phyloP scores from a whole-genome alignment of 371 early-diverging fungal species.

The Choanephora cucurbitarum region DNA sequence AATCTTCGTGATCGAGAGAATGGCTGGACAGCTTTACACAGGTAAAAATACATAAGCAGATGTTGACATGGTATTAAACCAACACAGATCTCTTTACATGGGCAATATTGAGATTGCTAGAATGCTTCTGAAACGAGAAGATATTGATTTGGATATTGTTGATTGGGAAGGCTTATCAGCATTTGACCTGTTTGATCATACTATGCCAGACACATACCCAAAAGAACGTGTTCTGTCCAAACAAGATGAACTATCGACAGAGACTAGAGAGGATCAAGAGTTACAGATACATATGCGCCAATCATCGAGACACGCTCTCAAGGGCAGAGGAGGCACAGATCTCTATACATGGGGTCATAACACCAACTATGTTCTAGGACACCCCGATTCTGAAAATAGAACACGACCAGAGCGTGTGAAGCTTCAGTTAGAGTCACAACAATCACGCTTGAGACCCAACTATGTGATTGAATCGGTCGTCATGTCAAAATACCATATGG shows the following conservation, averaged over 20 bases:
- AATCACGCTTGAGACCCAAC: constrained; percentile 24
- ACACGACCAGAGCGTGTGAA: constrained; percentile 66
- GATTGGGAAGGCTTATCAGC: constrained; percentile 39
- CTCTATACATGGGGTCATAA: constrained; percentile 82
- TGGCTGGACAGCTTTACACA: constrained; percentile 76
- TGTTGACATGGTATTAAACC: background rate
- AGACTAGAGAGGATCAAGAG: background rate
- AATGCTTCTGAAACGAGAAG: constrained; percentile 51
- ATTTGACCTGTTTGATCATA: constrained; percentile 31
- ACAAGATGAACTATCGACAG: background rate
- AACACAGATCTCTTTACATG: constrained; percentile 57
- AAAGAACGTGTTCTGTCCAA: constrained; percentile 3
- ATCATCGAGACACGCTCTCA: background rate
- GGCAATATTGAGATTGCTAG: constrained; percentile 67
- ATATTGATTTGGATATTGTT: constrained; percentile 48
- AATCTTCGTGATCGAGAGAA: constrained; percentile 69
- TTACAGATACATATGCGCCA: background rate
- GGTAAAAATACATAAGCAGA: constrained; percentile 28
- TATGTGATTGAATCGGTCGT: constrained; percentile 40
- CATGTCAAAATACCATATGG: constrained; percentile 77
- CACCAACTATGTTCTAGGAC: constrained; percentile 70
- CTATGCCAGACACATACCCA: constrained; percentile 17
- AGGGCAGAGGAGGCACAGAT: constrained; percentile 47
- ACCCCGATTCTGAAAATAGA: constrained; percentile 67
- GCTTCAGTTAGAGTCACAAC: constrained; percentile 42